Conservation (phyloP, 495 filamentous ascomycete genomes). For the Hypoxylon lenormandii region DNA sequence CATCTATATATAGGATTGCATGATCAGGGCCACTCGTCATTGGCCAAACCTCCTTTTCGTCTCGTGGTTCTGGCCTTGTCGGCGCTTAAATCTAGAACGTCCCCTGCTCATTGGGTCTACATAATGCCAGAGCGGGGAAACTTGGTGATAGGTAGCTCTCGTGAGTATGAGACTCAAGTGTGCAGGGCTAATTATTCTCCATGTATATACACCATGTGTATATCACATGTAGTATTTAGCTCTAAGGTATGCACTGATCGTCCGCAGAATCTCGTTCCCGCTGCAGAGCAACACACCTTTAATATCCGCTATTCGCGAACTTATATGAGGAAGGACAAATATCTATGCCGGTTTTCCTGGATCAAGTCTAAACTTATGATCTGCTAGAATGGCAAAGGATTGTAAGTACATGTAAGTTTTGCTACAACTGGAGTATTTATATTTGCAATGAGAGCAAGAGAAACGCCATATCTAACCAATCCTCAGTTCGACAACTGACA, state of each 20-base stretch:
- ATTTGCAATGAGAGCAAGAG: background rate
- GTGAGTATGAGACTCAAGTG: background rate
- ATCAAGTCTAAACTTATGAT: background rate
- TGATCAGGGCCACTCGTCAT: slow-evolving; percentile 18
- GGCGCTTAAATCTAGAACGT: slow-evolving; percentile 40
- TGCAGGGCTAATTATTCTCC: slow-evolving; percentile 1
- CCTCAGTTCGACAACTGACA: slow-evolving; percentile 5
- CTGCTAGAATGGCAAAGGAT: background rate
- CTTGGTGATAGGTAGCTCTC: slow-evolving; percentile 29
- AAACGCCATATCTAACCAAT: background rate
- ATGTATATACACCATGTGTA: background rate
- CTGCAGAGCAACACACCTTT: slow-evolving; percentile 39
- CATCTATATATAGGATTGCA: slow-evolving; percentile 38
- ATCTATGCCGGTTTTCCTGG: background rate
- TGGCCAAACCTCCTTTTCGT: slow-evolving; percentile 16
- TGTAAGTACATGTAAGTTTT: background rate
- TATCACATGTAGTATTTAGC: background rate
- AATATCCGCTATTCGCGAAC: slow-evolving; percentile 3
- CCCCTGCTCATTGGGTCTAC: slow-evolving; percentile 15
- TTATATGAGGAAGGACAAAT: slow-evolving; percentile 8
- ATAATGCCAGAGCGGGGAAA: slow-evolving; percentile 24
- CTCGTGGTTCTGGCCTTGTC: slow-evolving; percentile 36
- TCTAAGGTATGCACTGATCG: slow-evolving; percentile 34
- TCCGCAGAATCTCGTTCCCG: slow-evolving; percentile 33
- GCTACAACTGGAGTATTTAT: background rate